Base-by-base conservation (phyloP, 2,329 filamentous ascomycete species). In the Acrocalymma vagum region DNA sequence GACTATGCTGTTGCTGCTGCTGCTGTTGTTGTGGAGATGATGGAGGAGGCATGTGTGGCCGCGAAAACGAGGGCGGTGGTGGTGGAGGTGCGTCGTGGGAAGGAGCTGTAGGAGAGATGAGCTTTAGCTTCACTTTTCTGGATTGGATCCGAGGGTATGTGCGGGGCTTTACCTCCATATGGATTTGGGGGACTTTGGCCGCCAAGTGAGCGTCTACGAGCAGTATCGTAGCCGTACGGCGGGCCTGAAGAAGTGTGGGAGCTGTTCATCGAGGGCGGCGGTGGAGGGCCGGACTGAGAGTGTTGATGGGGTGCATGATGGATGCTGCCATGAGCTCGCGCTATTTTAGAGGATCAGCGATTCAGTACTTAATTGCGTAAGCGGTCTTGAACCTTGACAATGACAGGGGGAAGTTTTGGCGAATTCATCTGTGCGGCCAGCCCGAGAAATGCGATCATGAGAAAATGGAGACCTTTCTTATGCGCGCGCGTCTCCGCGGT, bases 41-140 rank as follows among this genome's bases (percentile, higher is more conserved):
- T 13, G 76, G 77, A 4, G 75, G 76, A 18, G 73, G 74, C 76
- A 78, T 78, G 34, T 72, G 72, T 32, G 73, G 68, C 39, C 70
- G 62, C 34, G 65, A 52, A 57, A 72, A 77, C 17, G 72, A 67
- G 16, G 71, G 67, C 13, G 69, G 68, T 11, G 71, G 72, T 21
- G 70, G 69, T 42, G 69, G 58, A 31, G 54, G 58, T 14, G n/a
- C n/a, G 13, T 71, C 67, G 58, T 67, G 66, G 29, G 67, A 57
- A 17, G 63, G 48, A 53, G 63, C 65, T 70, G 47, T 33, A 30
- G 31, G 40, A 57, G 29, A 49, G 48, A 67, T n/a, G 48, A 67
- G 62, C 44, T 51, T 42, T 39, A 47, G 51, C 52, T 38, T 35
- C 36, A 44, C 54, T n/a, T 43, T 43, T 51, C 35, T 25, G 37